Percentiles rank a stretch among this genome's conserved stretches.
phyloP scores from a whole-genome alignment of 176 grass and related monocot genomes.

The Tuctoria greenei region DNA sequence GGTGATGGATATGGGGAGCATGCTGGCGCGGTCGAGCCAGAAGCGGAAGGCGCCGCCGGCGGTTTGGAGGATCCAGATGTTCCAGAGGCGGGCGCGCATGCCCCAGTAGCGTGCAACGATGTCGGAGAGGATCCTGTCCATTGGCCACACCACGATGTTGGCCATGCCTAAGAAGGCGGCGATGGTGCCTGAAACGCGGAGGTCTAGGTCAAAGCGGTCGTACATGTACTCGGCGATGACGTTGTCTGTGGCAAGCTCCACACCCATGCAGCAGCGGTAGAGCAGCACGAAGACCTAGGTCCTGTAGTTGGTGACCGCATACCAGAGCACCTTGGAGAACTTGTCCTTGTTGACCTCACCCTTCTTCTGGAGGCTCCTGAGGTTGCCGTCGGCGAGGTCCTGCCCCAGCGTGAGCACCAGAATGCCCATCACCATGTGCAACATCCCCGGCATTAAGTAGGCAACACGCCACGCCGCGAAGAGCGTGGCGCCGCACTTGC shows the following conservation, averaged over 20 bases:
- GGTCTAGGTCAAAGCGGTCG: no score
- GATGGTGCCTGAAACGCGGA: slow-evolving; percentile 64
- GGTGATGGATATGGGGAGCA: slow-evolving; percentile 50
- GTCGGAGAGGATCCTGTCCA: slow-evolving; percentile 66
- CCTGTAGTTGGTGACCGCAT: slow-evolving; percentile 73
- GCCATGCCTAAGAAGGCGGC: slow-evolving; percentile 90
- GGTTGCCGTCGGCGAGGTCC: slow-evolving; percentile 89
- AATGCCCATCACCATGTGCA: slow-evolving; percentile 68
- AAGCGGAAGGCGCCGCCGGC: slow-evolving; percentile 77
- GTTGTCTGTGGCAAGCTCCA: slow-evolving; percentile 88
- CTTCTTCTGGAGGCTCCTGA: slow-evolving; percentile 57
- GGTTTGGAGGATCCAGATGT: slow-evolving; percentile 84
- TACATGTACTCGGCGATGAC: slow-evolving; percentile 93
- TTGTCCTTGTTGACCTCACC: slow-evolving; percentile 61
- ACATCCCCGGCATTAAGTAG: no score
- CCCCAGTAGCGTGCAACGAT: slow-evolving; percentile 48
- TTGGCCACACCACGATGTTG: slow-evolving; percentile 60
- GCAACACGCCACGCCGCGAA: no score
- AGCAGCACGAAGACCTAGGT: slow-evolving; percentile 91
- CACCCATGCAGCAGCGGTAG: slow-evolving; percentile 89
- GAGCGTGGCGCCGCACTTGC: no score
- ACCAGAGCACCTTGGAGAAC: slow-evolving; percentile 72
- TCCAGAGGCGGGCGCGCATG: slow-evolving; percentile 83
- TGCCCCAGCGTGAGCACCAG: slow-evolving; percentile 71
- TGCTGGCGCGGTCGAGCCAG: slow-evolving; percentile 48